Evolutionary conservation across 2,329 filamentous ascomycete genomes (phyloP), one percentile per base, ranked within the genome.

Genomic region (Fusarium coicis): DNA sequence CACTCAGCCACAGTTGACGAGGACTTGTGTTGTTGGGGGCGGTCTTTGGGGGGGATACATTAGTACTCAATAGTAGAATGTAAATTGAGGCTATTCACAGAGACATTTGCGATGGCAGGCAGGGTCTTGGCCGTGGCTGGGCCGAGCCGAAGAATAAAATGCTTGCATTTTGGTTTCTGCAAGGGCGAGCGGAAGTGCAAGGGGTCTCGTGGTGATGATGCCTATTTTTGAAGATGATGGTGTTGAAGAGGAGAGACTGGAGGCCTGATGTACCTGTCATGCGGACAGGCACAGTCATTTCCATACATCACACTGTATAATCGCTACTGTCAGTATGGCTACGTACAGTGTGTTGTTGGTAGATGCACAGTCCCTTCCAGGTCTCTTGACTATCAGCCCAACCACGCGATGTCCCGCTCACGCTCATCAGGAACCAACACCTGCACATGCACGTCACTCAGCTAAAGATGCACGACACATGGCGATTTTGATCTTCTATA

Each of bases 371-470:
- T 59, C 67, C 58, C 56, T 63, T 54, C 49, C 42, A 44, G 73
- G 74, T 77, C 73, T 62, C 60, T 75, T 75, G 74, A 75, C 73
- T 58, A 61, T 47, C 57, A 68, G 43, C 58, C 47, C 57, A 60
- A 60, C 57, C 70, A 72, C 63, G 68, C 63, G 62, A 66, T 68
- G 67, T 74, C 73, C 70, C 67, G 63, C 67, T 60, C 62, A 60
- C 53, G 67, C 70, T 69, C 68, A 70, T 70, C 72, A 70, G 66
- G 64, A 36, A 76, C 73, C 47, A 65, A 67, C 68, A 54, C 59
- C 66, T 73, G 69, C 72, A 56, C 52, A 70, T 73, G 70, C 70
- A 74, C 70, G 70, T 73, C 70, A 73, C 70, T 66, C 70, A 70
- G 64, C 59, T 57, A 58, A 61, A 73, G 59, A 69, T 74, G 72